Evolutionary conservation across 2,329 filamentous ascomycete species (phyloP), one percentile per base, ranked within the genome.

Genomic region (Sporothrix luriei): DNA sequence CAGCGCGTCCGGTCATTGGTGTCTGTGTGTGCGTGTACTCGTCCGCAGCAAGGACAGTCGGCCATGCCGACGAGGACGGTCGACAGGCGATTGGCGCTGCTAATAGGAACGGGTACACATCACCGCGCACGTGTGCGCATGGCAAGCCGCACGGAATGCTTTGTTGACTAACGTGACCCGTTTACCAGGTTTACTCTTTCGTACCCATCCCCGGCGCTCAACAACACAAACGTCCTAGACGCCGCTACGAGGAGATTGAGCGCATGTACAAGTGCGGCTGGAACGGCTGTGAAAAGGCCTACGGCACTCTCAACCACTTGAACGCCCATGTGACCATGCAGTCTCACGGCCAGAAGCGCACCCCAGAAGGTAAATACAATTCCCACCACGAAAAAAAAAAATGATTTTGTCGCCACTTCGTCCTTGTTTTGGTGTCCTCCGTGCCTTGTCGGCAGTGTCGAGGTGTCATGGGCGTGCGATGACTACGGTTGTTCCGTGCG

Each of bases 311-410:
- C 72, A 99, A 99, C 80, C 95, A 99, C 79, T 80, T 99, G 75
- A 99, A 99, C 78, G 95, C 95, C 51, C 95, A 99, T 77, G 95
- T 99, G 64, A 98, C 95, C 16, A 98, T 98, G 95, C 95, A 99
- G 80, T 95, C 92, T 72, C 95, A 99, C 76, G 95, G 95, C 13
- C 85, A 88, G 74, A 99, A 99, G 83, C 88, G 95, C 74, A 97
- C 94, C 71, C 95, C 95, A 54, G 95, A 99, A 91, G 94, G 95
- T 97, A 90, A 80, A 91, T 62, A 29, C 29, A 38, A 16, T 11
- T 49, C 38, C 24, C 40, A 43, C 38, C 5, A 21, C 19, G n/a
- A 49, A 46, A 19, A 9, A 21, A 16, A 6, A 19, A 29, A 19
- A n/a, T n/a, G 33, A 6, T 38, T 4, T 3, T n/a, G 54, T 46